Base-by-base conservation (phyloP, 2,329 filamentous ascomycete genomes). In the Ceratocystis colombiana region DNA sequence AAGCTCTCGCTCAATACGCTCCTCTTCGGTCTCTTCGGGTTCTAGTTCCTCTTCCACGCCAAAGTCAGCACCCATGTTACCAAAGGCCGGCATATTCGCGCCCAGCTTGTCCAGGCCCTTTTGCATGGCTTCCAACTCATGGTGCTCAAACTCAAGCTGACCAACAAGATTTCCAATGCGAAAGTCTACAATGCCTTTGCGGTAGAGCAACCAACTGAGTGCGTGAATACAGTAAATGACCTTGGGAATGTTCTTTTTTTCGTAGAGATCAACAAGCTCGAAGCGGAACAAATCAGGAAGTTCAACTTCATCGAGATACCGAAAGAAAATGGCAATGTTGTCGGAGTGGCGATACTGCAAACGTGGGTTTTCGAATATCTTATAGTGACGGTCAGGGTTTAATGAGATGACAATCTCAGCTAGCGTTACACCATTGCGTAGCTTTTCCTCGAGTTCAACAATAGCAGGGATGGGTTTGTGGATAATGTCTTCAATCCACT, bases 181-280 rank as follows among this genome's bases (percentile, higher is more conserved):
- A 75, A 99, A 97, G 73, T 92, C 88, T 48, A 97, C 88, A 69
- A 97, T 90, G 1, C 94, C 93, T 74, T 96, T 94, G 62, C 94
- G 88, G 76, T 90, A 96, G 10, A 99, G 80, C n/a, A 99, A 81
- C 91, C 93, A 99, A 74, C 93, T 97, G 20, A 99, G 79, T 0
- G 94, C 94, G 72, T 99, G 94, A 64, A 99, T 94, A 74, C 94
- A 99, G 77, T 99, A 96, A 69, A 99, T 99, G 73, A 97, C 95
- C 75, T 97, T 99, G 3, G 94, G 94, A 1, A 97, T 95, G 72
- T 99, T 99, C 77, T 99, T 99, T 80, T 97, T 99, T 76, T 99
- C 95, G 78, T 99, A 99, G 12, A 99, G 78, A 76, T 99, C 94
- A 70, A 97, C 96, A 59, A 97, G 81, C 75, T 99, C 94, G 75